Base-by-base conservation (phyloP, 345 rosid genomes). In the Cochlearia excelsa region DNA sequence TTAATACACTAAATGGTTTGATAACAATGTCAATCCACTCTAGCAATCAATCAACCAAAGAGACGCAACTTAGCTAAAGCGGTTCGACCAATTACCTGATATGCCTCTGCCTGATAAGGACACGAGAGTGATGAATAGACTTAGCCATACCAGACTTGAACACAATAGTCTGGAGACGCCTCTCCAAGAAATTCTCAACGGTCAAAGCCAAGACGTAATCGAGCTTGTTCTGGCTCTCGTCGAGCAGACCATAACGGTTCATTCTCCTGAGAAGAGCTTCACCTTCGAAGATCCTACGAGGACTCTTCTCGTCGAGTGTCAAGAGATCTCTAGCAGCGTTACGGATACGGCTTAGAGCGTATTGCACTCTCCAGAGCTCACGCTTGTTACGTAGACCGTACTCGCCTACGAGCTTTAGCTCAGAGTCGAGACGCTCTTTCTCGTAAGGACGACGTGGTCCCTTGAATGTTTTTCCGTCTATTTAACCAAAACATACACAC, bases 221-320 rank as follows among this genome's bases (percentile, higher is more conserved):
- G 4, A 84, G 90, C 72, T 82, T 84, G 83, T 84, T 84, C 78
- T 84, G 84, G 55, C 81, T 76, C 84, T 83, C 88, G 6, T 83
- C 89, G 44, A 83, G 62, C 7, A 83, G 79, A 0, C 86, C 84
- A 70, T 73, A 83, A 26, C 82, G 73, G 73, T 80, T 78, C 85
- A 83, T 83, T 65, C 83, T 75, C 7, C 85, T 57, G 0, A 83
- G 74, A 8, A 81, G 80, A 1, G 89, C 86, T 43, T 83, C 86
- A 54, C 84, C 89, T 73, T 81, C 84, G 31, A 83, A 83, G 50
- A 83, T 83, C 29, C 84, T 74, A 2, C 66, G 73, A 0, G 86
- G 77, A 27, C 67, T 80, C 73, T 79, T 82, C 81, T 84, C 90
- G 54, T 82, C 87, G 5, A 83, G 81, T 8, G 88, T 78, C 7